phyloP scores from a whole-genome alignment of 2,329 filamentous ascomycete species.

The Sclerotinia sclerotiorum region DNA sequence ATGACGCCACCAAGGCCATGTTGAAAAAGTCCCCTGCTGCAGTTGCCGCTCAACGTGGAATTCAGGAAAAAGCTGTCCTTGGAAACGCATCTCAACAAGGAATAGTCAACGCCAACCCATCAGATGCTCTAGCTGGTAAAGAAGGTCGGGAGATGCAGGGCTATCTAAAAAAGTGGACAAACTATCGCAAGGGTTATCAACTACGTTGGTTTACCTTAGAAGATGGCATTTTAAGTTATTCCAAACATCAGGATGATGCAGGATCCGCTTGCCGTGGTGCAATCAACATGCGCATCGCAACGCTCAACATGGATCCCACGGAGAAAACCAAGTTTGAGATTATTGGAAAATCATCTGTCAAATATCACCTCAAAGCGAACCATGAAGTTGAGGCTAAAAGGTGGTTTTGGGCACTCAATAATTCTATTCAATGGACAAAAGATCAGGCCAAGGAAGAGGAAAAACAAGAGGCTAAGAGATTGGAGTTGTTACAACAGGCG shows the following conservation, averaged over 20 bases:
- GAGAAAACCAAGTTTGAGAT: conserved; percentile 99
- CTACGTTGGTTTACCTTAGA: conserved; percentile 96
- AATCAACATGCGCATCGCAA: conserved; percentile 98
- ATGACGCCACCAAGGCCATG: conserved; percentile 83
- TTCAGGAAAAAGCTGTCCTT: conserved; percentile 95
- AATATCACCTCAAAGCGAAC: conserved; percentile 96
- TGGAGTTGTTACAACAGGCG: conserved; percentile 73
- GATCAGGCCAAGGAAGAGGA: conserved; percentile 94
- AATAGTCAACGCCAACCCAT: conserved; percentile 53
- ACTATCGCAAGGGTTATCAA: conserved; percentile 97
- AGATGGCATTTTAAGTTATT: conserved; percentile 96
- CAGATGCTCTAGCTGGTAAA: conserved; percentile 68
- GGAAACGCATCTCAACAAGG: conserved; percentile 63
- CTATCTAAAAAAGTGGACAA: conserved; percentile 99
- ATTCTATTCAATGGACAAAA: conserved; percentile 97
- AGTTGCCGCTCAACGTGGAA: conserved; percentile 87
- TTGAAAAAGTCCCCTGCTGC: conserved; percentile 93
- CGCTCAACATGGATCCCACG: conserved; percentile 91
- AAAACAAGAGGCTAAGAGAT: conserved; percentile 69
- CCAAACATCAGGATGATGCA: conserved; percentile 97
- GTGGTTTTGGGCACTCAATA: conserved; percentile 99
- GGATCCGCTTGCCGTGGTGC: conserved; percentile 94
- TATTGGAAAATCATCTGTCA: conserved; percentile 95
- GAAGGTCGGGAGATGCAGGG: conserved; percentile 97
- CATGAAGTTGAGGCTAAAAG: conserved; percentile 97